Conservation (phyloP, 805 yeast genomes). For the Komagataella kurtzmanii region DNA sequence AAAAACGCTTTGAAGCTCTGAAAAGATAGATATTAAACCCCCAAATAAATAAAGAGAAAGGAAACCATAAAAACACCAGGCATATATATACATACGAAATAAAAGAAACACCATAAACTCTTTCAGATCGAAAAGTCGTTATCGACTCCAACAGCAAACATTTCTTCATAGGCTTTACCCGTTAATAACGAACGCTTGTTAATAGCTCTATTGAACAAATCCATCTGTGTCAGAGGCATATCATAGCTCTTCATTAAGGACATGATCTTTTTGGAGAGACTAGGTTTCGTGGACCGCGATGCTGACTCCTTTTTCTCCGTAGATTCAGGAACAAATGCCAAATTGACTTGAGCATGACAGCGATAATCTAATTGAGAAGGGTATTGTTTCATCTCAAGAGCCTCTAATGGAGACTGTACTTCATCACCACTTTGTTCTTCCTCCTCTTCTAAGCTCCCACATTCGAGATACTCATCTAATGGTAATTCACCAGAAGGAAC, state of each 20-base stretch:
- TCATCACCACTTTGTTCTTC: background rate
- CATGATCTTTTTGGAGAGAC: background rate
- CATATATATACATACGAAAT: background rate
- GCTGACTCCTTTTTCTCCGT: conserved; percentile 3
- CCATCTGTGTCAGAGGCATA: conserved; percentile 1
- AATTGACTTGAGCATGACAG: conserved; percentile 13
- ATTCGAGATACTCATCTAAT: background rate
- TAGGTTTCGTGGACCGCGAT: background rate
- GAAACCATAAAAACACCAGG: background rate
- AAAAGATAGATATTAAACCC: conserved; percentile 18
- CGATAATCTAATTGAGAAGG: conserved; percentile 10
- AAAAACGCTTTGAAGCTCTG: conserved; percentile 68
- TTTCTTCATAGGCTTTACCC: conserved; percentile 16
- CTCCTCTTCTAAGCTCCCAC: background rate
- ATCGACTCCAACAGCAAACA: conserved; percentile 13
- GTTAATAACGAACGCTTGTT: conserved; percentile 17
- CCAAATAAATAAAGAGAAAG: conserved; percentile 1
- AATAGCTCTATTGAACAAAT: conserved; percentile 12
- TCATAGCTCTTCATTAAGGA: background rate
- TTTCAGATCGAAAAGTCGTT: background rate
- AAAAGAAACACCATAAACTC: background rate
- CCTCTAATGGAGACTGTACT: background rate
- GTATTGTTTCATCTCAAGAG: background rate
- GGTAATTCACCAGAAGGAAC: background rate
- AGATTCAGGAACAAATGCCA: conserved; percentile 11